These are phyloP conservation scores for Oidium heveae DNA, from an alignment of 2,329 filamentous ascomycete species.

Conservation along the genomic window DNA sequence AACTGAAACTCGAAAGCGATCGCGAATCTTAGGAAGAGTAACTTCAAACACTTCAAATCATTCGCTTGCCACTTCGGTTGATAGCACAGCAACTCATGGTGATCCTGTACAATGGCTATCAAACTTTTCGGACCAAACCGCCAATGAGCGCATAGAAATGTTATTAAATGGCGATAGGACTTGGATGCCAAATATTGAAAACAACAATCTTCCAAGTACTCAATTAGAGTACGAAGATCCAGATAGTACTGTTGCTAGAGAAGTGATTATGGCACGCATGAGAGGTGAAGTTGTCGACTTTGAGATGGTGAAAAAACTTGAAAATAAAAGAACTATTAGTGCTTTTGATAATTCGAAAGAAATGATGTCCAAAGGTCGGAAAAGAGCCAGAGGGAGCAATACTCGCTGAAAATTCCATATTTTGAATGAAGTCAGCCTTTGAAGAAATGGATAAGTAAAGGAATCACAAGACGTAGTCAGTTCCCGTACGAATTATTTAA, in stretches of 20 bases:
- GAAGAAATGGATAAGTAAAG: too few relatives aligned
- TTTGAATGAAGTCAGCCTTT: too few relatives aligned
- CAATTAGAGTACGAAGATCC: slow-evolving; percentile 14
- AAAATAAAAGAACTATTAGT: slow-evolving; percentile 2
- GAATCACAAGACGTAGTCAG: too few relatives aligned
- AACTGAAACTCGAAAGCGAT: slow-evolving; percentile 10
- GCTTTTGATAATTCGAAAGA: not conserved
- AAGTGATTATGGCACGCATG: slow-evolving; percentile 12
- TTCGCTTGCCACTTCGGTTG: slow-evolving; percentile 16
- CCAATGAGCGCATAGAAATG: slow-evolving; percentile 7
- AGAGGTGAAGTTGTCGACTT: slow-evolving; percentile 9
- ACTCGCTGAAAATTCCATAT: not conserved
- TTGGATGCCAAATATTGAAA: slow-evolving; percentile 2
- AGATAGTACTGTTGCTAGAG: slow-evolving; percentile 10
- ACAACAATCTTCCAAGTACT: slow-evolving; percentile 9
- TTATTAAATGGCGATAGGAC: slow-evolving; percentile 7
- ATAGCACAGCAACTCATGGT: slow-evolving; percentile 14
- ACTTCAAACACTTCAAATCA: slow-evolving; percentile 29
- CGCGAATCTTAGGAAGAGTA: slow-evolving; percentile 27
- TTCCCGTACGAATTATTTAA: too few relatives aligned
- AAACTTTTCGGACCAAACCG: slow-evolving; percentile 2
- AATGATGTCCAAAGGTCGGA: not conserved
- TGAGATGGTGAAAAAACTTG: slow-evolving; percentile 6
- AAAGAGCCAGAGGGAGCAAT: not conserved
- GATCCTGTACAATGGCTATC: slow-evolving; percentile 9